Percentiles rank a stretch among this genome's conserved stretches.
Evolutionary conservation across 2,329 filamentous ascomycete genomes (phyloP).

Genomic region (Trichophaea hybrida): DNA sequence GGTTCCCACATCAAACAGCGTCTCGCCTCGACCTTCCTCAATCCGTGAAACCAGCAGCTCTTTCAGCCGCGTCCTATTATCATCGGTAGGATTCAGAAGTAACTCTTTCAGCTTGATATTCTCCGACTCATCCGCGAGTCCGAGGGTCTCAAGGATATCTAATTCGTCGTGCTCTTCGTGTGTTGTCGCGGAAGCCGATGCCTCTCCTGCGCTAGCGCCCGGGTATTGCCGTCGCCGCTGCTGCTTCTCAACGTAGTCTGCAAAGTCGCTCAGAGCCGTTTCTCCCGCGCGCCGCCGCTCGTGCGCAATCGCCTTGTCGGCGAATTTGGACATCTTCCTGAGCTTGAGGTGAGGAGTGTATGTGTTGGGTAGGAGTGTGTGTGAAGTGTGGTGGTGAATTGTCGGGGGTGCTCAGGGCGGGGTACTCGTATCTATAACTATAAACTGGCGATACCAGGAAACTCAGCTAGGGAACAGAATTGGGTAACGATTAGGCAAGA

Average conservation of each 20-base stretch:
- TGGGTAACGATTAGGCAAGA: too few relatives aligned
- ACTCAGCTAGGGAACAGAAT: too few relatives aligned
- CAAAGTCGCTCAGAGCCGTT: slow-evolving; percentile 75
- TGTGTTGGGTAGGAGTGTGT: neutral
- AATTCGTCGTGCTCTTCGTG: slow-evolving; percentile 70
- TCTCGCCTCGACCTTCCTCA: slow-evolving; percentile 74
- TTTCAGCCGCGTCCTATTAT: slow-evolving; percentile 47
- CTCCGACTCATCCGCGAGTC: slow-evolving; percentile 45
- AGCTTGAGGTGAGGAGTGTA: neutral
- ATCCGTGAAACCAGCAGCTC: slow-evolving; percentile 54
- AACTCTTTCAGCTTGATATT: slow-evolving; percentile 60
- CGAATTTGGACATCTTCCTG: neutral
- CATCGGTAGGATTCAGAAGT: slow-evolving; percentile 45
- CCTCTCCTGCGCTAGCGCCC: slow-evolving; percentile 27
- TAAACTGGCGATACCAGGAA: too few relatives aligned
- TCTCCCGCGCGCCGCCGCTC: slow-evolving; percentile 23
- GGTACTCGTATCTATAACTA: too few relatives aligned
- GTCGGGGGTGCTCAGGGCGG: too few relatives aligned
- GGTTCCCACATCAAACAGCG: slow-evolving; percentile 78
- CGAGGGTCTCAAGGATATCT: slow-evolving; percentile 69
- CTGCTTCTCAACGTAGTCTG: slow-evolving; percentile 92
- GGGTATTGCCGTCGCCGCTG: slow-evolving; percentile 49
- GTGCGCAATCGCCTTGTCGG: slow-evolving; percentile 22
- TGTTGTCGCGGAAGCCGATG: slow-evolving; percentile 28
- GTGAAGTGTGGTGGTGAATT: neutral